A percentile compares a stretch with the other conserved stretches of the same genome.
These are phyloP conservation scores for Cairneyella variabilis DNA, from an alignment of 495 filamentous ascomycete genomes.

Conservation along the genomic window DNA sequence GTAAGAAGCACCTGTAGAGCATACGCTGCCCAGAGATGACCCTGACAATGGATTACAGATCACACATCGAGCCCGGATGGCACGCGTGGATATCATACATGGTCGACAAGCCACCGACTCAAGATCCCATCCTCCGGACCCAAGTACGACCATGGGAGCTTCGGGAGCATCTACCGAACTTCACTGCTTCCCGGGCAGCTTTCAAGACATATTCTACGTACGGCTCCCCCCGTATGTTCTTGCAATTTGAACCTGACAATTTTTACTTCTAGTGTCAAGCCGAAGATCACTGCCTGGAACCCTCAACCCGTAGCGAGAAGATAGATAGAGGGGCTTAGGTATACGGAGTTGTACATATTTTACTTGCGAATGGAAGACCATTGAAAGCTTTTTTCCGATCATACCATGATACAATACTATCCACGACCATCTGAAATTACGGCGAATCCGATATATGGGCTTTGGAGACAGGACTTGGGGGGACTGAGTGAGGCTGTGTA, in stretches of 20 bases:
- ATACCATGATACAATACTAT: too few species aligned
- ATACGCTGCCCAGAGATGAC: not conserved
- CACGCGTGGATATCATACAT: slow-evolving; percentile 96
- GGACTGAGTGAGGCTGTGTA: not conserved
- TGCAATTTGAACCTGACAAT: not conserved
- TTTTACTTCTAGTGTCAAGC: slow-evolving; percentile 35
- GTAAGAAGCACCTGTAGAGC: slow-evolving; percentile 38
- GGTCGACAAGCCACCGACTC: slow-evolving; percentile 78
- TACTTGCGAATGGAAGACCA: slow-evolving; percentile 8
- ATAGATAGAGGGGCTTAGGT: slow-evolving; percentile 16
- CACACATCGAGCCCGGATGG: slow-evolving; percentile 95
- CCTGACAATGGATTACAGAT: slow-evolving; percentile 35
- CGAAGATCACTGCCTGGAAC: slow-evolving; percentile 44
- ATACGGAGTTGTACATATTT: slow-evolving; percentile 14
- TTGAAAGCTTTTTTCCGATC: not conserved
- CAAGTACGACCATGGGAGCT: slow-evolving; percentile 69
- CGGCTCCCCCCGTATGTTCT: slow-evolving; percentile 30
- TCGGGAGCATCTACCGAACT: slow-evolving; percentile 67
- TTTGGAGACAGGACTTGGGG: not conserved
- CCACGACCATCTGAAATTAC: too few species aligned
- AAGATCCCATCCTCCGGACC: slow-evolving; percentile 68
- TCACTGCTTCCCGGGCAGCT: slow-evolving; percentile 69
- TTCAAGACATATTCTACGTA: slow-evolving; percentile 95
- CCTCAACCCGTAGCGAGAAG: slow-evolving; percentile 36
- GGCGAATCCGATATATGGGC: too few species aligned